Evolutionary conservation across 2,329 filamentous ascomycete species (phyloP), one percentile per base, ranked within the genome.

Genomic region (Colletotrichum gigasporum): DNA sequence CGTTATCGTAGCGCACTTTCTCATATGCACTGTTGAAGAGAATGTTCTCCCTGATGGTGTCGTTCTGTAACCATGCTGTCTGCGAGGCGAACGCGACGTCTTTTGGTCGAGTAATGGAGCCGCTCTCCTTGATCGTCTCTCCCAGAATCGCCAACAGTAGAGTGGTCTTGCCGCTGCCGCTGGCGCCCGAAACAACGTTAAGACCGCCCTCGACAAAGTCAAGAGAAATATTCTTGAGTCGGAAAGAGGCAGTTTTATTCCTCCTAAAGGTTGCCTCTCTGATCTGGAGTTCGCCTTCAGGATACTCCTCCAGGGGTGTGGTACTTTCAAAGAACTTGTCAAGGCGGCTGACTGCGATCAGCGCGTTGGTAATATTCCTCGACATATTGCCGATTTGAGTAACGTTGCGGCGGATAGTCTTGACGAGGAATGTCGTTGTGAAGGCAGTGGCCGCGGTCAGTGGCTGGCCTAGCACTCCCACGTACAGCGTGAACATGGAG

Each of bases 61-160:
- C 83, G 57, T 86, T 87, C 69, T 87, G 85, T 4, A 88, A 74
- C 85, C 85, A 88, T 0, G 85, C 75, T 2, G 83, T 83, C 63
- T 88, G 86, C 2, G 85, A 85, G 6, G 85, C 84, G 71, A 84
- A 88, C 0, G 84, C 85, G 26, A 87, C 77, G 58, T 87, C 85
- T 18, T 76, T 75, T 1, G 84, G 83, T 6, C 81, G 78, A 3
- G 81, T 82, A 16, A 87, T 78, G 14, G 72, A 71, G 14, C 85
- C 85, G 3, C 68, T 68, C 55, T 85, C 82, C 24, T 84, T 71
- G 48, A 85, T 76, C 1, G 84, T 85, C 71, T 87, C 85, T 10
- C 85, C 85, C 4, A 87, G 75, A 12, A 87, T 83, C 2, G 83
- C 80, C 53, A 84, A 73, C 22, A 88, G 74, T 2, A 88, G 73